phyloP scores from a whole-genome alignment of 2,329 filamentous ascomycete species.

The Fusarium proliferatum region DNA sequence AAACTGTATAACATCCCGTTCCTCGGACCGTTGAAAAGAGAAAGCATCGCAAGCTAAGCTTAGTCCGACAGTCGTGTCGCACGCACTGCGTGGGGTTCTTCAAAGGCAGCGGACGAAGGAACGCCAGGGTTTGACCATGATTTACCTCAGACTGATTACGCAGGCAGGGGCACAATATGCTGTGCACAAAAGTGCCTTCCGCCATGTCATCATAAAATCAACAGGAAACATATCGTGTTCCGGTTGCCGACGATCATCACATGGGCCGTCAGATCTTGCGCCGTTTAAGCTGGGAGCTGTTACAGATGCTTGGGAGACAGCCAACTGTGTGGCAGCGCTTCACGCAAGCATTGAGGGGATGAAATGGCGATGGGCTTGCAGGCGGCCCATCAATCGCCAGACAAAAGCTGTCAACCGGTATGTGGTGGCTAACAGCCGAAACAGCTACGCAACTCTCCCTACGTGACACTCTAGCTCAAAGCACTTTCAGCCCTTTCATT shows the following conservation, averaged over 20 bases:
- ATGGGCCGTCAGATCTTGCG: conserved; percentile 8
- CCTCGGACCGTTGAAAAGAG: neutral
- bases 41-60: conserved; percentile 19
- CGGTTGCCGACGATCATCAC: conserved; percentile 32
- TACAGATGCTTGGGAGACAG: conserved; percentile 15
- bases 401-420: neutral
- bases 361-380: conserved; percentile 5
- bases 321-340: conserved; percentile 18
- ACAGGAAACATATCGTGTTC: conserved; percentile 34
- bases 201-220: conserved; percentile 20
- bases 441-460: neutral
- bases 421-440: conserved; percentile 11
- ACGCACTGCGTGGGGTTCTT: neutral
- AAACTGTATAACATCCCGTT: neutral
- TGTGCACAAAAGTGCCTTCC: conserved; percentile 16
- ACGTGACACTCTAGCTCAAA: neutral
- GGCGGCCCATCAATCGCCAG: neutral
- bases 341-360: neutral
- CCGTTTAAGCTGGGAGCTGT: conserved; percentile 22
- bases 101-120: conserved; percentile 5
- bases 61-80: neutral
- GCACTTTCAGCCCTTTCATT: neutral
- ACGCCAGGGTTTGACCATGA: conserved; percentile 11
- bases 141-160: conserved; percentile 31
- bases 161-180: conserved; percentile 25